Evolutionary conservation across 805 yeast species (phyloP), one percentile per base, ranked within the genome.

Genomic region (Metschnikowia lochheadii): DNA sequence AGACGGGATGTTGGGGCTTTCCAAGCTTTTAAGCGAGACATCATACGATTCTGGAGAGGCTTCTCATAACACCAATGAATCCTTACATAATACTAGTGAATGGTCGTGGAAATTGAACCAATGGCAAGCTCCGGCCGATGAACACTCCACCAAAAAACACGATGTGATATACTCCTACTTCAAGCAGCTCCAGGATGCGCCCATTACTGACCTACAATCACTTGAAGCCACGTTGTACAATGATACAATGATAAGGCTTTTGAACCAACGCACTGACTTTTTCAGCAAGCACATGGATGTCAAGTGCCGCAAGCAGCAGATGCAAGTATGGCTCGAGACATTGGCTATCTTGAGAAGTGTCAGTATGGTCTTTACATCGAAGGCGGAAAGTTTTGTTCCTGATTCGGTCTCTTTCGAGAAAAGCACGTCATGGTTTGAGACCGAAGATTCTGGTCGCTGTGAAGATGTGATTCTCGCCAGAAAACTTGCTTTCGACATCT

Each of bases 101-200:
- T 83, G 89, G 81, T 79, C 83, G 0, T 85, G 96, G 89, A 86
- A 86, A 60, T 65, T 91, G 38, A 79, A 77, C 40, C 79, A 80
- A 45, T 91, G 97, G 97, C 85, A 85, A 48, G 53, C 87, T 1
- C 88, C 95, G 0, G 53, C 62, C 0, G 74, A 83, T 1, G 62
- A 60, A 2, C 55, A 51, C 0, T 62, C 77, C 0, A 46, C 48
- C 0, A 64, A 70, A 0, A 78, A 73, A 37, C 73, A 79, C 41
- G 78, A 77, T 40, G 67, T 73, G 2, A 65, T 84, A 2, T 89
- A 85, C 60, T 69, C 72, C 3, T 62, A 80, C 1, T 67, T 86
- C 52, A 83, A 80, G 55, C 61, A 63, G 4, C 57, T 81, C 4
- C 69, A 69, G 33, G 82, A 78, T 34, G 53, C 60, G 15, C 73